Percentiles rank a stretch among this genome's conserved stretches.
These are phyloP conservation scores for Zygoascus hellenicus DNA, from an alignment of 1,139 yeast species.

Conservation along the genomic window DNA sequence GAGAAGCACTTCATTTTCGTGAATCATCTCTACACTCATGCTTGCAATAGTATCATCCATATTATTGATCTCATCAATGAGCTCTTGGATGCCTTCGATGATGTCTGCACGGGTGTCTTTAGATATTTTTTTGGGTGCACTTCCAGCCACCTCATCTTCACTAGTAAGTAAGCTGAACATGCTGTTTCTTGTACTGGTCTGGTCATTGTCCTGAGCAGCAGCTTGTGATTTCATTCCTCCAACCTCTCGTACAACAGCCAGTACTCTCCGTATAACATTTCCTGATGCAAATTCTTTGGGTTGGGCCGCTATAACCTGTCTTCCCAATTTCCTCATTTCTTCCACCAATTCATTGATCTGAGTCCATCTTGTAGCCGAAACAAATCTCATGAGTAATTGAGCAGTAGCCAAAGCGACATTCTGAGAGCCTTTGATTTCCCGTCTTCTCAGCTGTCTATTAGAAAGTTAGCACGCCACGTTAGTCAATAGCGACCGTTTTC, in stretches of 20 bases:
- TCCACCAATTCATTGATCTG: conserved; percentile 65
- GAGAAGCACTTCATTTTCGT: conserved; percentile 83
- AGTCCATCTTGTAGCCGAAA: conserved; percentile 86
- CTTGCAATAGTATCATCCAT: conserved; percentile 87
- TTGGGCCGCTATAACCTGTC: conserved; percentile 37
- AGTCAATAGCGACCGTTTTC: neutral
- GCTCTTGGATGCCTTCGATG: conserved; percentile 89
- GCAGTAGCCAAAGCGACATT: conserved; percentile 82
- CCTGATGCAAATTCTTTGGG: conserved; percentile 76
- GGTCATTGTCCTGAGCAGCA: conserved; percentile 14
- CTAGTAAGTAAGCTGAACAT: conserved; percentile 86
- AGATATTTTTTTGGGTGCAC: conserved; percentile 6
- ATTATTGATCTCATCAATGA: conserved; percentile 85
- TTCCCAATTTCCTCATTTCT: conserved; percentile 52
- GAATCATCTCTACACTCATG: conserved; percentile 88
- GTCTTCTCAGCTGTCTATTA: conserved; percentile 48
- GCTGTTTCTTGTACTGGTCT: conserved; percentile 11
- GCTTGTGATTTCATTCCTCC: conserved; percentile 45
- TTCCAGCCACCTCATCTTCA: conserved; percentile 22
- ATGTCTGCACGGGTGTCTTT: conserved; percentile 58
- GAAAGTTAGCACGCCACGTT: neutral
- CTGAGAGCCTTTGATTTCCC: conserved; percentile 68
- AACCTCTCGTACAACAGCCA: conserved; percentile 85
- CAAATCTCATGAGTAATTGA: conserved; percentile 78
- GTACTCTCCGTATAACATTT: conserved; percentile 81